Base-by-base conservation (phyloP, 1,284 basidiomycete species). In the Microbotryum lychnidis-dioicae region DNA sequence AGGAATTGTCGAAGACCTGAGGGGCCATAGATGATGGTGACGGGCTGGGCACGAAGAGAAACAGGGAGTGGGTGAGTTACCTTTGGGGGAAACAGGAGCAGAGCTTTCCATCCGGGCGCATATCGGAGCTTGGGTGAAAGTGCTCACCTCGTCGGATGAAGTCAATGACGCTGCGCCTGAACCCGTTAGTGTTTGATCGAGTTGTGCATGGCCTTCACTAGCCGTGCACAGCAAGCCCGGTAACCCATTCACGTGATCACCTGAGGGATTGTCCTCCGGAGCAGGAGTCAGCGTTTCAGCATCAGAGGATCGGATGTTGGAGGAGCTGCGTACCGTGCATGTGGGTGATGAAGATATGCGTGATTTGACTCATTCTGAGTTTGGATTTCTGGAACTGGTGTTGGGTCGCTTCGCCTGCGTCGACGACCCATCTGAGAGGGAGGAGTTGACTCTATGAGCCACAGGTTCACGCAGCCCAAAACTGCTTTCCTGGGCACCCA, bases 331-430 rank as follows among this genome's bases (percentile, higher is more conserved):
- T 87, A 83, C 87, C 83, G 72, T 94, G 91, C 83, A 93, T 85
- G 71, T 93, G 91, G 0, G 91, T 93, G 59, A 93, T 80, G 75
- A 93, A 91, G 46, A 92, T 83, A 69, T 86, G 87, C 16, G 78
- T 78, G 49, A 92, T 79, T 61, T 79, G 83, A 45, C 76, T 77
- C 50, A 83, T 76, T 64, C 80, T 81, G 50, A 86, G 66, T 62
- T 73, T 84, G 82, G 77, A 67, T 62, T 73, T 83, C 82, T 66
- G 76, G 5, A 96, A 73, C 67, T 87, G 87, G 71, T 86, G 80
- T 69, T 92, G 88, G 3, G 91, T 92, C 10, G 88, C 90, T 75
- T 93, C 90, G 16, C 87, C 88, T 69, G 86, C 87, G 72, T 93
- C 90, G 55, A 93, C 83, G 80, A 93, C 88, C 70, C 70, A 71